These are phyloP conservation scores for Magnusiomyces tetraspermus DNA, from an alignment of 1,139 yeast species.

Conservation along the genomic window DNA sequence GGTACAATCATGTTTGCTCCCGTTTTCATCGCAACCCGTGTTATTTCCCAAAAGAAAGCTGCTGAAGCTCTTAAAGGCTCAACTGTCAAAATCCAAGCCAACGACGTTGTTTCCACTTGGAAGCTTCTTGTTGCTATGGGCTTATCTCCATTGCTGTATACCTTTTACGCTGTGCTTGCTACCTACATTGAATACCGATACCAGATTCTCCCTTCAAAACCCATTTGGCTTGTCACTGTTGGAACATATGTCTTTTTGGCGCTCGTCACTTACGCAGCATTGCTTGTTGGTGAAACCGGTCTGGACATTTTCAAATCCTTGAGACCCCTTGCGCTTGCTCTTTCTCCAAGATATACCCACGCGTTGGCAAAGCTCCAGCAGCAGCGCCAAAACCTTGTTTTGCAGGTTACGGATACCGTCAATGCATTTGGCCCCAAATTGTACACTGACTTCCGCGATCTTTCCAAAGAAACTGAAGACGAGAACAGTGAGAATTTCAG, in stretches of 20 bases:
- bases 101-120: slow-evolving; percentile 95
- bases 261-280: slow-evolving; percentile 72
- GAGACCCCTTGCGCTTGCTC: slow-evolving; percentile 69
- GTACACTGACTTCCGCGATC: slow-evolving; percentile 61
- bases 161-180: slow-evolving; percentile 64
- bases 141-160: slow-evolving; percentile 76
- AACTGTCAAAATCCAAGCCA: slow-evolving; percentile 80
- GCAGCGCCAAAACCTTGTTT: slow-evolving; percentile 46
- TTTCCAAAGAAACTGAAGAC: slow-evolving; percentile 35
- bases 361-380: slow-evolving; percentile 48
- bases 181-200: slow-evolving; percentile 34
- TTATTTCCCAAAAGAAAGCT: slow-evolving; percentile 63
- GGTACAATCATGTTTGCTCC: slow-evolving; percentile 82
- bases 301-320: slow-evolving; percentile 77
- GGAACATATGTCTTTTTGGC: slow-evolving; percentile 50
- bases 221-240: slow-evolving; percentile 35
- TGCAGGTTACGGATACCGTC: slow-evolving; percentile 56
- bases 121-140: slow-evolving; percentile 84
- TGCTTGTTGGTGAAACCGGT: slow-evolving; percentile 87
- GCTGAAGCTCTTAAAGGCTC: slow-evolving; percentile 77
- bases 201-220: slow-evolving; percentile 15
- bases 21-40: slow-evolving; percentile 68
- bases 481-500: not conserved
- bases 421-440: slow-evolving; percentile 67
- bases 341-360: slow-evolving; percentile 40